Base-by-base conservation (phyloP, 176 grass and related monocot genomes). In the Ensete glaucum region DNA sequence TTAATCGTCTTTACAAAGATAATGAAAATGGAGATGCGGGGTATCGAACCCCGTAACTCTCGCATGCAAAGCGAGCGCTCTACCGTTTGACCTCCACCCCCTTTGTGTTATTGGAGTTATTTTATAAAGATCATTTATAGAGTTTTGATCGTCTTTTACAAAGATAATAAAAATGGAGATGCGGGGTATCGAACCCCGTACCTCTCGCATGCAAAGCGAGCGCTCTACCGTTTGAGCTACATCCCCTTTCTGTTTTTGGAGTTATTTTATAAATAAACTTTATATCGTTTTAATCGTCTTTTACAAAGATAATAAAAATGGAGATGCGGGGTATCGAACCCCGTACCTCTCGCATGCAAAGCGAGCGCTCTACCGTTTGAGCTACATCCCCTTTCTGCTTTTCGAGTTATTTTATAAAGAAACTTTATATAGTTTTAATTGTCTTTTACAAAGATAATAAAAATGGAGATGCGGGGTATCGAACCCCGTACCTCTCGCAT, bases 21-120 rank as follows among this genome's bases (percentile, higher is more conserved):
- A 23, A 23, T 23, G 1, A 25, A 34, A 34, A 34, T 92, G 90
- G 90, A 92, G 79, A 92, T 89, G 90, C 88, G 85, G 86, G 90
- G 94, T 75, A 98, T 93, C 87, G 94, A 97, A 97, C 88, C 90
- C 90, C 90, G 87, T 97, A 75, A 90, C 90, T 97, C 87, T 87
- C 83, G 85, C 94, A 97, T 93, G 94, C 90, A 97, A 93, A 93
- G 90, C 90, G 94, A 85, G 88, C 88, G 90, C 94, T 97, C 90
- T 93, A 93, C 88, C 88, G 85, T 93, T 98, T 98, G 84, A 98
- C 84, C 88, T 89, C 89, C 90, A 89, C 89, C 80, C 88, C 85
- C 87, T 34, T 23, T 23, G 22, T n/a, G n/a, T n/a, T n/a, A n/a
- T n/a, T n/a, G n/a, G n/a, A n/a, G n/a, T n/a, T n/a, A n/a, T n/a